These are phyloP conservation scores for Daedaleopsis nitida DNA, from an alignment of 768 basidiomycete species.

Conservation along the genomic window DNA sequence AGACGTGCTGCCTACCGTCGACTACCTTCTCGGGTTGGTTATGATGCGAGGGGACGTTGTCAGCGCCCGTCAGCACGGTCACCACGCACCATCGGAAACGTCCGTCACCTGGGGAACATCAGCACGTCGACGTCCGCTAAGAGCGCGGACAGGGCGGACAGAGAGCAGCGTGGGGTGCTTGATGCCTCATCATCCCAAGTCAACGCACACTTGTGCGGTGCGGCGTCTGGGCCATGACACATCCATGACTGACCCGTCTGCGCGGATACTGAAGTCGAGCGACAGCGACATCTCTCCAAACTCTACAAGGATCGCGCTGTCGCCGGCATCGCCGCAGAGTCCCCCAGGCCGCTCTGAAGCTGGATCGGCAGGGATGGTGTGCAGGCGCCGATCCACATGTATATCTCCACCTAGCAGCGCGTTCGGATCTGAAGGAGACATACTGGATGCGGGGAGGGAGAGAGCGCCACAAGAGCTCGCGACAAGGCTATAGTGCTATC, in stretches of 20 bases:
- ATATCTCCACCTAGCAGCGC: too few relatives aligned
- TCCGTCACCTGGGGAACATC: constrained; percentile 51
- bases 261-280: constrained; percentile 54
- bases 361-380: constrained; percentile 25
- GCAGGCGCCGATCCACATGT: constrained; percentile 40
- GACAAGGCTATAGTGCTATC: constrained; percentile 14
- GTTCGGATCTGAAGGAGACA: too few relatives aligned
- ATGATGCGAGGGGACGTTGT: background rate
- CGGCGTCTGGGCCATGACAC: background rate
- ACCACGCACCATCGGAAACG: constrained; percentile 63
- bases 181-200: constrained; percentile 46
- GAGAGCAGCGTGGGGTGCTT: constrained; percentile 44
- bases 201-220: constrained; percentile 47
- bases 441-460: too few relatives aligned
- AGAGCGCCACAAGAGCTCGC: background rate
- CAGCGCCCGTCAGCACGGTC: constrained; percentile 48
- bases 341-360: constrained; percentile 33
- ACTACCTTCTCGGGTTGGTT: constrained; percentile 51
- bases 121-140: constrained; percentile 43
- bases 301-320: constrained; percentile 63
- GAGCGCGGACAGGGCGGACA: too few relatives aligned
- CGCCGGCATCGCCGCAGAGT: constrained; percentile 66
- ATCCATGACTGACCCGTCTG: constrained; percentile 25
- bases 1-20: constrained; percentile 52
- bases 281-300: constrained; percentile 59